Conservation (phyloP, 306 rosid genomes). For the Adenanthera pavonina region DNA sequence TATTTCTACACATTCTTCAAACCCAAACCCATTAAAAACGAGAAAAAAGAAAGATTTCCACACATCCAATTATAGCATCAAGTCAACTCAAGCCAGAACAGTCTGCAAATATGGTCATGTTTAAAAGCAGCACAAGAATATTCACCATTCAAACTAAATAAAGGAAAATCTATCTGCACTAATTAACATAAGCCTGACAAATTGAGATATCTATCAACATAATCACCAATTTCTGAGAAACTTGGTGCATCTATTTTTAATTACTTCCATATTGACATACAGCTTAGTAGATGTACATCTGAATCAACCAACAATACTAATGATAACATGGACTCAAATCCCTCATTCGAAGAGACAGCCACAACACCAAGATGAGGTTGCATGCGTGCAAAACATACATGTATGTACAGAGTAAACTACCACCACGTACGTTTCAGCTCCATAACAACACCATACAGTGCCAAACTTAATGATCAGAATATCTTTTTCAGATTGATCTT, state of each 20-base stretch:
- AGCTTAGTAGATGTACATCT: neutral
- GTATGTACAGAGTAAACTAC: conserved; percentile 5
- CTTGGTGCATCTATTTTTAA: neutral
- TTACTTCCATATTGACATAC: neutral
- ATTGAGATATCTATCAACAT: neutral
- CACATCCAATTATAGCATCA: conserved; percentile 28
- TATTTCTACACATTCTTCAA: neutral
- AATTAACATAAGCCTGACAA: conserved; percentile 7
- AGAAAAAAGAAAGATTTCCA: neutral
- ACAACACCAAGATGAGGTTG: conserved; percentile 10
- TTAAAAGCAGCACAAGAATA: conserved; percentile 22
- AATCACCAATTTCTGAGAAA: neutral
- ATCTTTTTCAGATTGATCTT: neutral
- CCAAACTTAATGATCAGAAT: neutral
- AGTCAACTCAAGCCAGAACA: conserved; percentile 12
- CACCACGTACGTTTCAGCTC: conserved; percentile 8
- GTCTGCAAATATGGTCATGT: conserved; percentile 1
- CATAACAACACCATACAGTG: neutral
- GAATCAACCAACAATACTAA: conserved; percentile 12
- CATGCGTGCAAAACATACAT: neutral
- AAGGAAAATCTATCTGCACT: neutral
- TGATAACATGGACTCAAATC: neutral
- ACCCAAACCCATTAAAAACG: too few relatives aligned
- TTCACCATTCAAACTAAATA: conserved; percentile 28
- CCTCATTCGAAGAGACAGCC: neutral